Evolutionary conservation across 306 rosid genomes (phyloP), one percentile per base, ranked within the genome.

Genomic region (Inga laurina): DNA sequence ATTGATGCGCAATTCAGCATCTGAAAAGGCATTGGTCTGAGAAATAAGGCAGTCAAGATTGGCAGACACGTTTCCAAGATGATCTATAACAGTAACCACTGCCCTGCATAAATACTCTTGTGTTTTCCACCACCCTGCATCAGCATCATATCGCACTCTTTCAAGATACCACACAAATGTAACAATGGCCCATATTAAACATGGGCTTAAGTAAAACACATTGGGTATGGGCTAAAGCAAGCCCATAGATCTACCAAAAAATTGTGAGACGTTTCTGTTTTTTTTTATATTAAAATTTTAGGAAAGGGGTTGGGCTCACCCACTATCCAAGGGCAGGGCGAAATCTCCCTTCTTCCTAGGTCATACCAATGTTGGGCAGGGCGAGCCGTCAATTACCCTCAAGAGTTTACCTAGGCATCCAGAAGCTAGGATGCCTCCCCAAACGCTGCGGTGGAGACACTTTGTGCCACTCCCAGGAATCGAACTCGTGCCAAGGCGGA

Each of bases 11-110:
- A 87, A 80, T 65, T 93, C 93, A 9, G 95, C 79, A n/a, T 91
- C 92, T 7, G 91, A 88, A 87, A 91, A 91, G 19, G 84, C 79
- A 72, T 86, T 82, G 19, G 90, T 85, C 54, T 91, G 85, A 79
- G 97, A 93, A 84, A 96, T 76, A 82, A 83, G 87, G 76, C 84
- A 77, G 45, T 89, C 87, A 34, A 93, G 88, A 75, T 87, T 92
- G 27, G 91, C 84, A 4, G 99, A 93, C 72, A 93, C 94, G 24
- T 86, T 88, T 76, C 98, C 99, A 72, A 95, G 92, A 90, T 95
- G 99, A 84, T 93, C 99, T 79, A 95, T 91, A 22, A 92, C 90
- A n/a, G 94, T 89, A 5, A 93, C 92, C 87, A 92, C 82, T 1
- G 97, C 91, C 73, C 89, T 86, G 89, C 97, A 93, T 62, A 92